Evolutionary conservation across 2,329 filamentous ascomycete species (phyloP).

Genomic region (Scedosporium minutisporum): DNA sequence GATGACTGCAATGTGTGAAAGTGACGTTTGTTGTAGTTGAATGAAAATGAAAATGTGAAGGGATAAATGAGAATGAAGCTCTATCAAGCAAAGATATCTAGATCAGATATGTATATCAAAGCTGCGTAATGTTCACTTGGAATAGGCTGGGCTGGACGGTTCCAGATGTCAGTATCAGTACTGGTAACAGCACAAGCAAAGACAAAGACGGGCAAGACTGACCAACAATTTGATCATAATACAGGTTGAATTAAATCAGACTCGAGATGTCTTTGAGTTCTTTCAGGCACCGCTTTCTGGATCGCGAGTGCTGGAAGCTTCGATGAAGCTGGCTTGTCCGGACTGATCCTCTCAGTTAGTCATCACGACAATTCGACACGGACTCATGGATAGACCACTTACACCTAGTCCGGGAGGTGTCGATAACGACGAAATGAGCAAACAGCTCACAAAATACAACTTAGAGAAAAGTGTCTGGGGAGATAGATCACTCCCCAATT

Average conservation of each 20-base stretch:
- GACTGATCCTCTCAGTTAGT: background rate
- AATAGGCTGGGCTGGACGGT: no score
- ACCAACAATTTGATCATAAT: background rate
- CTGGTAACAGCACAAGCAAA: no score
- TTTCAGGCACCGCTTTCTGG: background rate
- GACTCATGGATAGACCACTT: background rate
- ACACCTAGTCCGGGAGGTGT: background rate
- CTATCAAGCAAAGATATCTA: background rate
- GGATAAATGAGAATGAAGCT: background rate
- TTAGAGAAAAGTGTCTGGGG: conserved; percentile 12
- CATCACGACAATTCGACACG: background rate
- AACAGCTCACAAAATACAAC: background rate
- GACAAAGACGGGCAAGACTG: background rate
- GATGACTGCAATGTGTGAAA: background rate
- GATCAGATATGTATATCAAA: background rate
- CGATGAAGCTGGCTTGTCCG: background rate
- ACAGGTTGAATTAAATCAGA: background rate
- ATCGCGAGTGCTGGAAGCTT: background rate
- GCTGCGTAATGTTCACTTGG: background rate
- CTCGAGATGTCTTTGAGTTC: background rate
- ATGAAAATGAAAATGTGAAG: background rate
- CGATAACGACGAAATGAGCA: conserved; percentile 2
- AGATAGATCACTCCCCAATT: conserved; percentile 13
- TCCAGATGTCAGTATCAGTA: no score
- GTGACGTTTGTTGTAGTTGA: background rate